Conservation (phyloP, 2,329 filamentous ascomycete genomes). For the Chrysoporthe deuterocubensis region DNA sequence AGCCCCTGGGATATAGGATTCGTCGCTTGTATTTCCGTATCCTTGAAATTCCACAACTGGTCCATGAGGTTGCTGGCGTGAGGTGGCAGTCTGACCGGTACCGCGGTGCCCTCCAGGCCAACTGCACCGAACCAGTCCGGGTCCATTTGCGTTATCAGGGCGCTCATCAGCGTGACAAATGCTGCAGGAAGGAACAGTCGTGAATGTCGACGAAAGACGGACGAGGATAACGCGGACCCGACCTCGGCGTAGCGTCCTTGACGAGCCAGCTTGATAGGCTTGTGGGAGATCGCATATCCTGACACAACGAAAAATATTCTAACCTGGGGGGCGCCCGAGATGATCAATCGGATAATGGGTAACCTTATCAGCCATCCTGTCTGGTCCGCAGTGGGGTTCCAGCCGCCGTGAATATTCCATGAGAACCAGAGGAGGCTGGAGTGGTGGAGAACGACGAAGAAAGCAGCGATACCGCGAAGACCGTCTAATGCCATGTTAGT, state of each 20-base stretch:
- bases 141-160: slow-evolving; percentile 28
- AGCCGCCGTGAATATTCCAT: slow-evolving; percentile 25
- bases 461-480: slow-evolving; percentile 32
- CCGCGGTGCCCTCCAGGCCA: slow-evolving; percentile 32
- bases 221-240: slow-evolving; percentile 34
- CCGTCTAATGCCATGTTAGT: slow-evolving; percentile 29
- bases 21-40: slow-evolving; percentile 22
- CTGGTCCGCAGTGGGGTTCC: slow-evolving; percentile 19
- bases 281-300: slow-evolving; percentile 44
- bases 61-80: slow-evolving; percentile 28
- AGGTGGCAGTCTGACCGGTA: slow-evolving; percentile 28
- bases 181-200: slow-evolving; percentile 36
- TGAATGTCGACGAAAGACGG: slow-evolving; percentile 36
- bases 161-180: slow-evolving; percentile 28
- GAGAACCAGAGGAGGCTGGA: slow-evolving; percentile 27
- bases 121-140: slow-evolving; percentile 25
- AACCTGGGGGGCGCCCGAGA: slow-evolving; percentile 38
- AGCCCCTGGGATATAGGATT: slow-evolving; percentile 31
- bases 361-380: slow-evolving; percentile 32
- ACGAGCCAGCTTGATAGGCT: slow-evolving; percentile 38
- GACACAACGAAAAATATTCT: slow-evolving; percentile 45
- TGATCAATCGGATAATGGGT: slow-evolving; percentile 38
- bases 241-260: slow-evolving; percentile 31
- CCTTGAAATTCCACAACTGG: slow-evolving; percentile 32
- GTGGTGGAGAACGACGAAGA: slow-evolving; percentile 33